Base-by-base conservation (phyloP, 1,139 yeast genomes). In the Pichia sp. region DNA sequence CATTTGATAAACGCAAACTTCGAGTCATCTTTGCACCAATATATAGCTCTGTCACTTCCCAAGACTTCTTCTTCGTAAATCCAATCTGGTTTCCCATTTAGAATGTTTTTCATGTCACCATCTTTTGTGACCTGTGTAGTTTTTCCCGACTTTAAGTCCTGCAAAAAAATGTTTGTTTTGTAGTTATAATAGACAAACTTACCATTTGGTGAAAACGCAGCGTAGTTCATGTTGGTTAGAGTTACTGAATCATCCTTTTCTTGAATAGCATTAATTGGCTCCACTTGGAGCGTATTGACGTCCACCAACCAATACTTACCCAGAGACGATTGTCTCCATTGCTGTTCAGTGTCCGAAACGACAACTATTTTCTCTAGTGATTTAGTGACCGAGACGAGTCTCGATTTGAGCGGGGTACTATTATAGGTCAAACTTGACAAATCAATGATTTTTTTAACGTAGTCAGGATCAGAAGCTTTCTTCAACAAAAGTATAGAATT, bases 71-170 rank as follows among this genome's bases (percentile, higher is more conserved):
- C 99, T 68, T 93, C 99, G 66, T 93, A 93, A 0, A 93, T 89
- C 99, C 99, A 93, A 65, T 93, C 99, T 0, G 97, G 87, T 59
- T 83, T 85, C 0, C 96, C 99, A 66, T 93, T 90, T 63, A 84
- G 81, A n/a, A 89, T 74, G 48, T 78, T 71, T 0, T 69, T 69
- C 14, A 29, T 30, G 5, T 86, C 79, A 0, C 97, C 97, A 63
- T 83, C 91, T 2, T 64, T 57, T 0, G 98, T 90, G 12, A 93
- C 71, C 63, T 75, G 78, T 0, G 78, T 62, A 42, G 75, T 65
- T 53, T 79, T 75, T 3, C 55, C 57, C 4, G 57, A 52, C 7
- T 50, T 17, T 2, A 64, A 16, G 24, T 60, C 52, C 49, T 54
- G 57, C 16, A 87, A 54, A 63, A 74, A 89, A 6, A 93, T 66